Evolutionary conservation across 2,329 filamentous ascomycete genomes (phyloP).

Genomic region (Fusarium liriodendri): DNA sequence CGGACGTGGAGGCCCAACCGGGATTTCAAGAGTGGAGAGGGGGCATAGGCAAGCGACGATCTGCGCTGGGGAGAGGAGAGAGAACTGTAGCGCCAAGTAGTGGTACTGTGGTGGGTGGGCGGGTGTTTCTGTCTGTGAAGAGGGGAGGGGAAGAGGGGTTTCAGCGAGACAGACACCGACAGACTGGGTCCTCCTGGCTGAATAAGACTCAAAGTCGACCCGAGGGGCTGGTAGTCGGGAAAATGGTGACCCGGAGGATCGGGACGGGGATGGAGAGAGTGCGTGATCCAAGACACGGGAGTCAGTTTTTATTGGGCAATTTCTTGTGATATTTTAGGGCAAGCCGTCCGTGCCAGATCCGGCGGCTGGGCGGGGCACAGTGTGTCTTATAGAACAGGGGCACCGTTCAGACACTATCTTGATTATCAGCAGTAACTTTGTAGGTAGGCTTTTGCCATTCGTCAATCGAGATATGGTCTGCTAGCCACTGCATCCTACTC

Average conservation of each 20-base stretch:
- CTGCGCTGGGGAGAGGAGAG: not conserved
- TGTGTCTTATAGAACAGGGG: not conserved
- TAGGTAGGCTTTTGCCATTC: too few relatives aligned
- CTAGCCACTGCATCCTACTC: not conserved
- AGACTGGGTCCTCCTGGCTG: not conserved
- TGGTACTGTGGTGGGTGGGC: not conserved
- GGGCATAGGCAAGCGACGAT: not conserved
- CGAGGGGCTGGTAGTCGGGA: slow-evolving; percentile 1
- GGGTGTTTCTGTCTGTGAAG: not conserved
- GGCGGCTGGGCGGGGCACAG: not conserved
- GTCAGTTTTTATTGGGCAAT: slow-evolving; percentile 5
- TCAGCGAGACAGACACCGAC: not conserved
- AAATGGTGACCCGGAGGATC: slow-evolving; percentile 3
- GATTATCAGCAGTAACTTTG: not conserved
- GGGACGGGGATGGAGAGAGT: not conserved
- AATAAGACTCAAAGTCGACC: not conserved
- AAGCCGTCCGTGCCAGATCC: slow-evolving; percentile 7
- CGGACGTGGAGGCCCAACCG: not conserved
- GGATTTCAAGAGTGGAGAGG: slow-evolving; percentile 4
- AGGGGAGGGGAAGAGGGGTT: not conserved
- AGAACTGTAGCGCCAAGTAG: not conserved
- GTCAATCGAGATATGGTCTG: too few relatives aligned
- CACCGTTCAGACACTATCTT: not conserved
- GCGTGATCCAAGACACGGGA: not conserved
- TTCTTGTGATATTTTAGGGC: not conserved